Evolutionary conservation across 495 filamentous ascomycete species (phyloP).

Genomic region (Neurospora sp.): DNA sequence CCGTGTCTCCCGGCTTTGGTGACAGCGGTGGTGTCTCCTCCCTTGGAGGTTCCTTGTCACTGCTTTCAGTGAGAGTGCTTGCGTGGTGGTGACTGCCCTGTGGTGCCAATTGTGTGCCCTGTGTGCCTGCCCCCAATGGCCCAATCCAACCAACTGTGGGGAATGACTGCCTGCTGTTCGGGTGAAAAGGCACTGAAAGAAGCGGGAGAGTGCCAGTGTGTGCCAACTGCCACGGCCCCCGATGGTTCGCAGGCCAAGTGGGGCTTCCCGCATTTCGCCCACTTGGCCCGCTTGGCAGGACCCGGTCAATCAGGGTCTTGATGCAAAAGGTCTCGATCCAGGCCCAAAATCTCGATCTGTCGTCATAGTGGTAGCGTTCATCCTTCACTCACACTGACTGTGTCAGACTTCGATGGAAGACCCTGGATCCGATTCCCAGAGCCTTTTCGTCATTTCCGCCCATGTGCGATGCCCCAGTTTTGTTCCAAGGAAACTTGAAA

Average conservation of each 20-base stretch:
- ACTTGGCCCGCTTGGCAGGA: neutral
- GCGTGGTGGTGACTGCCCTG: neutral
- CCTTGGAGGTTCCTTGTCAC: neutral
- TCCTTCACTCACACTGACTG: neutral
- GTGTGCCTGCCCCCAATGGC: neutral
- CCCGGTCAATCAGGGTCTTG: neutral
- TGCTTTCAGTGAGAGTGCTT: neutral
- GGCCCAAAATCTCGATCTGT: constrained; percentile 18
- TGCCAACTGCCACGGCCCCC: neutral
- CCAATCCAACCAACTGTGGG: neutral
- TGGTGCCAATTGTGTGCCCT: neutral
- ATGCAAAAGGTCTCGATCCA: constrained; percentile 13
- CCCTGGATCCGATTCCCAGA: constrained; percentile 7
- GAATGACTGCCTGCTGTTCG: neutral
- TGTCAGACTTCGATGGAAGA: constrained; percentile 5
- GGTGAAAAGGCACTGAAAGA: neutral
- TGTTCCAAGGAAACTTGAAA: constrained; percentile 8
- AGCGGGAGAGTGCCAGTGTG: neutral
- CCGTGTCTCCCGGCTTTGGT: neutral
- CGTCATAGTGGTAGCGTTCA: constrained; percentile 12
- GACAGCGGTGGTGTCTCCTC: neutral
- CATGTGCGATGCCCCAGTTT: neutral
- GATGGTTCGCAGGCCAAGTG: constrained; percentile 3
- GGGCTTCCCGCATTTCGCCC: constrained; percentile 10
- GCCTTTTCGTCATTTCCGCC: constrained; percentile 6